Evolutionary conservation across 2,329 filamentous ascomycete species (phyloP), one percentile per base, ranked within the genome.

Genomic region (Stagonosporopsis vannaccii): DNA sequence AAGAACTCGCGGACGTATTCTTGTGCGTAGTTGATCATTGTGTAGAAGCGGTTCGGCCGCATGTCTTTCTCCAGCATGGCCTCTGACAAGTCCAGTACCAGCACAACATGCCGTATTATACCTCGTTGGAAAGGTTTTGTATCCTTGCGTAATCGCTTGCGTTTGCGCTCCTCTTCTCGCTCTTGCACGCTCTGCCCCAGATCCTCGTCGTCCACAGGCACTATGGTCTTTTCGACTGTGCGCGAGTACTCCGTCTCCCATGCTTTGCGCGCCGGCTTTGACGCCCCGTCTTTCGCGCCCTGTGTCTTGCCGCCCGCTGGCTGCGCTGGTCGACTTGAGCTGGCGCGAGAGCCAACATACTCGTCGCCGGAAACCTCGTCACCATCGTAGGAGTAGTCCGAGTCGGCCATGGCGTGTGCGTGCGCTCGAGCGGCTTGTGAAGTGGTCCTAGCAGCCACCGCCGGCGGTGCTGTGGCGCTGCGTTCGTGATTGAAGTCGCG

Each of bases 21-120:
- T 61, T 89, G 86, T 15, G 92, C 90, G 76, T 92, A 96, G 61
- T 88, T 88, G 70, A 97, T 83, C 48, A 88, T 90, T 28, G 97
- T 84, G 33, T 92, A 84, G 76, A 94, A 93, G 58, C 94, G 86
- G 39, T 88, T 97, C 6, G 95, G 95, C 23, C 95, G 86, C 64
- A 98, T 83, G 73, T 99, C 95, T 77, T 98, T 98, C 77, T 98
- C 93, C 5, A 87, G 79, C 95, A 99, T 99, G 46, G 94, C 91
- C 62, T 91, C 89, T 20, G 91, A 96, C 77, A 98, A 89, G 76
- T 99, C 95, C 30, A 99, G 80, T 35, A 98, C 88, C 20, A 99
- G 82, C 53, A 98, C 87, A 45, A 98, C 80, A 77, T 99, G 94
- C n/a, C 95, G 89, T 77, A 99, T 99, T 69, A 99, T 99, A 60